These are phyloP conservation scores for Panellus pusillus DNA, from an alignment of 768 basidiomycete genomes.

Conservation along the genomic window DNA sequence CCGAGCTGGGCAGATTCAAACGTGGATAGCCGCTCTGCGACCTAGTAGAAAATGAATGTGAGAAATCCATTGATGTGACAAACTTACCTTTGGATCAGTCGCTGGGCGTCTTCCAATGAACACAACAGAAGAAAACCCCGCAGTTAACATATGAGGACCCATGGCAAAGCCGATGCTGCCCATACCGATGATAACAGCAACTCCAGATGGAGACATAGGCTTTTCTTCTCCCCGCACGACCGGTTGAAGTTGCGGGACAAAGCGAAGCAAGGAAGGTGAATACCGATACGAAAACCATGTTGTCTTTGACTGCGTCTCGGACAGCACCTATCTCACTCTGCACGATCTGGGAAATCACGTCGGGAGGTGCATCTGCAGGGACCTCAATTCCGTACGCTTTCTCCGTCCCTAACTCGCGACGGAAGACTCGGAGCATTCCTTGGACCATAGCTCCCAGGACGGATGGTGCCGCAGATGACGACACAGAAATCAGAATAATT, in stretches of 20 bases:
- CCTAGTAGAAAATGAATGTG: slow-evolving; percentile 10
- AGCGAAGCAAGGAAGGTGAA: slow-evolving; percentile 19
- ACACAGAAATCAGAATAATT: slow-evolving; percentile 5
- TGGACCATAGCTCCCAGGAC: slow-evolving; percentile 24
- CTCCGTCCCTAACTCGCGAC: slow-evolving; percentile 26
- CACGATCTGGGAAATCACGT: neutral
- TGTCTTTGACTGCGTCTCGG: neutral
- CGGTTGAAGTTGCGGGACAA: slow-evolving; percentile 27
- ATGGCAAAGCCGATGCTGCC: slow-evolving; percentile 30
- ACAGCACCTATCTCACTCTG: neutral
- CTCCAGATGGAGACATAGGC: slow-evolving; percentile 20
- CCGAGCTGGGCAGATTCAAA: slow-evolving; percentile 14
- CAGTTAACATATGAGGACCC: slow-evolving; percentile 25
- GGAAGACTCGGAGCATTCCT: slow-evolving; percentile 32
- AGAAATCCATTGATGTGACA: too few relatives aligned
- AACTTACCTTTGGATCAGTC: slow-evolving; percentile 23
- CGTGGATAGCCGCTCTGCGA: slow-evolving; percentile 18
- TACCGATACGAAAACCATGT: slow-evolving; percentile 5
- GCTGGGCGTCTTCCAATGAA: slow-evolving; percentile 24
- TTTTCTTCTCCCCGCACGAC: slow-evolving; percentile 3
- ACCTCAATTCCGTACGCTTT: slow-evolving; percentile 7
- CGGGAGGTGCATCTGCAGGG: neutral
- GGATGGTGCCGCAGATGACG: neutral
- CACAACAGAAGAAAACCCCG: slow-evolving; percentile 24
- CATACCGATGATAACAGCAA: slow-evolving; percentile 34